Conservation (phyloP, 257 asterid genomes). For the Knoxia roxburghii region DNA sequence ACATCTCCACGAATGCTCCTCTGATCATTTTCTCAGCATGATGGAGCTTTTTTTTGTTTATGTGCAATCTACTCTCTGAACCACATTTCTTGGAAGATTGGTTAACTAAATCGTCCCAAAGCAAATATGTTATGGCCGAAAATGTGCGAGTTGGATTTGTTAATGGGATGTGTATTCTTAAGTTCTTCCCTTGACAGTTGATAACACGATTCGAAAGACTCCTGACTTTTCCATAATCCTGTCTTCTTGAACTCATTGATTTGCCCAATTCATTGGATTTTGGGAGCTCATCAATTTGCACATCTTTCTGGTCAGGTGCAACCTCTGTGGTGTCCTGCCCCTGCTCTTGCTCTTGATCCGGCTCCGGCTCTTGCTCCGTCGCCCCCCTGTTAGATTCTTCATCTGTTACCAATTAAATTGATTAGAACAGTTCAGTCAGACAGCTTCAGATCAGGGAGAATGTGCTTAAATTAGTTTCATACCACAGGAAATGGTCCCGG, state of each 20-base stretch:
- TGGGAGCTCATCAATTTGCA: slow-evolving; percentile 28
- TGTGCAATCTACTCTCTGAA: slow-evolving; percentile 42
- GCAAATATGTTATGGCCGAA: slow-evolving; percentile 66
- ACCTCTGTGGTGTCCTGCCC: slow-evolving; percentile 33
- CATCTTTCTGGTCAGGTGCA: slow-evolving; percentile 25
- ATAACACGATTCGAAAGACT: slow-evolving; percentile 39
- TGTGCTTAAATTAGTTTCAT: slow-evolving; percentile 14
- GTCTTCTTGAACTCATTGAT: slow-evolving; percentile 38
- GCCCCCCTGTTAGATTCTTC: slow-evolving; percentile 48
- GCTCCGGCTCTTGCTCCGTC: slow-evolving; percentile 43
- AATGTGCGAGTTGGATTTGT: slow-evolving; percentile 74
- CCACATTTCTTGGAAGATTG: slow-evolving; percentile 71
- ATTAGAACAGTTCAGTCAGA: background rate
- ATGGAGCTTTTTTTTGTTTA: slow-evolving; percentile 59
- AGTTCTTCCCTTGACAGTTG: slow-evolving; percentile 52
- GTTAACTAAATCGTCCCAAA: slow-evolving; percentile 73
- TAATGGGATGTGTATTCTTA: slow-evolving; percentile 69
- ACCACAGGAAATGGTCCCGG: slow-evolving; percentile 86
- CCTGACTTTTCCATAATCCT: slow-evolving; percentile 36
- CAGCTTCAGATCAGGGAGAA: background rate
- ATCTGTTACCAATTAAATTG: slow-evolving; percentile 29
- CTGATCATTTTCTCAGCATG: slow-evolving; percentile 90
- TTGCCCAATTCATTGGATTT: slow-evolving; percentile 38
- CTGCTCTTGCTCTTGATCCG: slow-evolving; percentile 48
- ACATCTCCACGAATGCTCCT: slow-evolving; percentile 82